Base-by-base conservation (phyloP, 495 filamentous ascomycete species). In the Penicillium samsonianum region DNA sequence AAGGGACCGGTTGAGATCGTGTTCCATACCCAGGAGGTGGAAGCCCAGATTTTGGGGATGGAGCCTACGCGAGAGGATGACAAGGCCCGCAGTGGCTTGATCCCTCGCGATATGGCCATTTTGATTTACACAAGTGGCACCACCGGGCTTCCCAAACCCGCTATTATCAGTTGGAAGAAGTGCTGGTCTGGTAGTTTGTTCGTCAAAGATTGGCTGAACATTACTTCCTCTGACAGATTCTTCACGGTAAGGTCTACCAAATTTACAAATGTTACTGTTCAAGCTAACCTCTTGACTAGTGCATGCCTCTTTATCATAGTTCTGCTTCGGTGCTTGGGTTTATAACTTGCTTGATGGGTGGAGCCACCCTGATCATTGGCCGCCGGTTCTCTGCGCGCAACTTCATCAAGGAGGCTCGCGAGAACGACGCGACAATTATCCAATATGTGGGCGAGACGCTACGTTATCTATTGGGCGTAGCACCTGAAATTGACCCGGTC, bases 371-470 rank as follows among this genome's bases (percentile, higher is more conserved):
- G 28, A 78, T 87, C 55, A 65, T 98, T 10, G 88, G 89, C 35
- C 89, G 84, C 61, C 87, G 87, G 60, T 98, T 98, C 76, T 90
- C 88, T 12, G 90, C 86, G 4, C 81, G 80, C 33, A 88, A 79
- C 2, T 98, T 96, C 74, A 95, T 90, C 87, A 79, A 83, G 26
- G 90, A 96, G 53, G 87, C 88, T 22, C 84, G 89, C 9, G 79
- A 82, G 25, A 83, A 83, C 35, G 69, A 88, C 22, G 87, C 93
- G 26, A 96, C 90, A 0, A 78, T 90, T 20, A 87, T 98, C 58
- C 94, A 97, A 65, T 98, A 98, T 61, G 93, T 98, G 10, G 94
- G 94, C 33, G 94, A 98, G 68, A 96, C 90, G 0, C 90, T 91
- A 57, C 87, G 94, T 2, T 98, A 98, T 69, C 82, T 98, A 16